phyloP scores from a whole-genome alignment of 2,329 filamentous ascomycete species.

The Huntiella moniliformis region DNA sequence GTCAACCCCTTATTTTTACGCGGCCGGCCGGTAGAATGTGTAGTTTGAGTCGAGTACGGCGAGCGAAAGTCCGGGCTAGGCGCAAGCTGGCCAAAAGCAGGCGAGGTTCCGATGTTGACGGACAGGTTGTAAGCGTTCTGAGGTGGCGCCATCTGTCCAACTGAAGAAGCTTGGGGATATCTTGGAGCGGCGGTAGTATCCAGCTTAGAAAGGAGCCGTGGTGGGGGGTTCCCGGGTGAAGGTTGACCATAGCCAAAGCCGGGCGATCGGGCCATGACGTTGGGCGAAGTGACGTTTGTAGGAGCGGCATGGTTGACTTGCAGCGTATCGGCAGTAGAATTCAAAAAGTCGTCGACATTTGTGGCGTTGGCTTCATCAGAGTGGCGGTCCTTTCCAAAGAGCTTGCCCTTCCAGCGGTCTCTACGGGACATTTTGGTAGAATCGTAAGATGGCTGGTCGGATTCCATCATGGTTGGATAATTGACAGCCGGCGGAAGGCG shows the following conservation, averaged over 20 bases:
- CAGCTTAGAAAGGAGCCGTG: conserved; percentile 23
- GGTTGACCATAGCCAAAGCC: background rate
- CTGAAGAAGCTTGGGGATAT: conserved; percentile 29
- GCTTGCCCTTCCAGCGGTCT: conserved; percentile 43
- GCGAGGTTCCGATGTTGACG: conserved; percentile 22
- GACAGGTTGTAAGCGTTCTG: conserved; percentile 4
- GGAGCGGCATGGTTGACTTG: conserved; percentile 32
- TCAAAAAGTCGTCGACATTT: conserved; percentile 41
- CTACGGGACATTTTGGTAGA: conserved; percentile 28
- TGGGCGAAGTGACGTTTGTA: conserved; percentile 6
- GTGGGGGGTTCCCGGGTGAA: background rate
- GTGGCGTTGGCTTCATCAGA: conserved; percentile 20
- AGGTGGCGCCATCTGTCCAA: background rate
- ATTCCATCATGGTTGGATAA: conserved; percentile 9
- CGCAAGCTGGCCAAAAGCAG: conserved; percentile 19
- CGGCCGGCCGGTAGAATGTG: conserved; percentile 17
- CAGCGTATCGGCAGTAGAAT: conserved; percentile 33
- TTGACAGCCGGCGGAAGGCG: background rate
- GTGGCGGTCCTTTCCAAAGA: conserved; percentile 30
- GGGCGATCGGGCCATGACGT: conserved; percentile 16
- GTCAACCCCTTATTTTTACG: conserved; percentile 45
- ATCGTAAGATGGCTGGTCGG: conserved; percentile 21
- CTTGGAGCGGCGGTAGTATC: conserved; percentile 36
- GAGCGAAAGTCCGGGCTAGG: conserved; percentile 25
- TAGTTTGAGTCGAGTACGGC: conserved; percentile 17